phyloP scores from a whole-genome alignment of 2,329 filamentous ascomycete genomes.

The Beauveria sp. region DNA sequence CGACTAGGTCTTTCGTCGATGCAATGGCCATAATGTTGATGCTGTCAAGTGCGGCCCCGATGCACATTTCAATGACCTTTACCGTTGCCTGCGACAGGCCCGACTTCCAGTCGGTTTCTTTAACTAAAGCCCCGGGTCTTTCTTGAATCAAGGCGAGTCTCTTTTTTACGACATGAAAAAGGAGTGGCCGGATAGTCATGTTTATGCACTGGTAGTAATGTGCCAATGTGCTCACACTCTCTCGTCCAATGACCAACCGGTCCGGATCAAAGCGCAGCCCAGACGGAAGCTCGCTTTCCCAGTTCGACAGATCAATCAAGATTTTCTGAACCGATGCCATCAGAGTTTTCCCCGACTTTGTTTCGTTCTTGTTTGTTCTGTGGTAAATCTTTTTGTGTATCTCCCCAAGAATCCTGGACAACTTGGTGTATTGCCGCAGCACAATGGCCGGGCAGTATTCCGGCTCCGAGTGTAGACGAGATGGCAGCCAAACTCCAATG shows the following conservation, averaged over 20 bases:
- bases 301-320: conserved; percentile 39
- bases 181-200: conserved; percentile 46
- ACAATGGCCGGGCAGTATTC: conserved; percentile 39
- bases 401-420: conserved; percentile 44
- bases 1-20: conserved; percentile 41
- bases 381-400: conserved; percentile 42
- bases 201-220: conserved; percentile 53
- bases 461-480: conserved; percentile 27
- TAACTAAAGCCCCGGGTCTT: conserved; percentile 13
- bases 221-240: conserved; percentile 43
- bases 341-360: conserved; percentile 38
- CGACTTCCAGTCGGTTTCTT: conserved; percentile 33
- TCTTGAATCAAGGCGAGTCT: conserved; percentile 28
- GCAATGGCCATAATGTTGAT: conserved; percentile 42
- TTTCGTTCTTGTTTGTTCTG: conserved; percentile 25
- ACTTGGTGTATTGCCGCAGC: conserved; percentile 42
- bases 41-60: conserved; percentile 41
- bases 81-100: conserved; percentile 41
- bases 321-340: conserved; percentile 44
- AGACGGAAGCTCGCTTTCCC: conserved; percentile 41
- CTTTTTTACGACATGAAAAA: conserved; percentile 46
- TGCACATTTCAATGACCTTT: conserved; percentile 44
- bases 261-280: conserved; percentile 41
- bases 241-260: conserved; percentile 37
- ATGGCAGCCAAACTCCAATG: conserved; percentile 36